Evolutionary conservation across 805 yeast species (phyloP), one percentile per base, ranked within the genome.

Genomic region (Candida boleticola): DNA sequence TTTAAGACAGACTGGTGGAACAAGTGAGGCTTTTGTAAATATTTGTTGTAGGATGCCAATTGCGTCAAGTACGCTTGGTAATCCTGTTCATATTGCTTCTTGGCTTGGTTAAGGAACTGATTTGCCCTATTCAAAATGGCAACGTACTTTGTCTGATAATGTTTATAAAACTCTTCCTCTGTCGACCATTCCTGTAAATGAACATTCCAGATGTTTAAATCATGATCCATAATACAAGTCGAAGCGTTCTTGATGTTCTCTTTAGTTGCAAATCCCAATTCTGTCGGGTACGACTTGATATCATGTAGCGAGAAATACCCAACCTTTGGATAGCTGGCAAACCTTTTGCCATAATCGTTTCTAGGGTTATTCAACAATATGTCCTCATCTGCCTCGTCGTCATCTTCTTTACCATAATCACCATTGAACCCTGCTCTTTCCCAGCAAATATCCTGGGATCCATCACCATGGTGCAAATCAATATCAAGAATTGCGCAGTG

Each of bases 401-500:
- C 68, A 34, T 74, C 79, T 22, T 72, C 69, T 43, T 73, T 71
- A n/a, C 74, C 74, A 46, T 63, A 66, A 45, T 70, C 74, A 5
- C 74, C 76, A 3, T 53, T 41, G 51, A 79, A 75, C 0, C 88
- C 87, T 1, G 85, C 85, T 48, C 86, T 70, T 52, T 80, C 82
- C 89, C 90, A 87, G 52, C 90, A 81, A 21, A 87, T 83, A 58
- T 87, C 95, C 53, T 88, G 95, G 5, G 87, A 77, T 11, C 96
- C 96, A 61, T 87, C 96, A 14, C 95, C 96, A 56, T 87, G 96
- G 55, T 87, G 96, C 32, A 87, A 68, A 59, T 87, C 96, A 47
- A 88, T 83, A 59, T 87, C 96, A 23, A 87, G 62, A 16, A 87
- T 83, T 0, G 84, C 89, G 14, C 89, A 89, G 63, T 87, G 95